Evolutionary conservation across 805 yeast species (phyloP).

Genomic region (Zygoascus bituminiphila): DNA sequence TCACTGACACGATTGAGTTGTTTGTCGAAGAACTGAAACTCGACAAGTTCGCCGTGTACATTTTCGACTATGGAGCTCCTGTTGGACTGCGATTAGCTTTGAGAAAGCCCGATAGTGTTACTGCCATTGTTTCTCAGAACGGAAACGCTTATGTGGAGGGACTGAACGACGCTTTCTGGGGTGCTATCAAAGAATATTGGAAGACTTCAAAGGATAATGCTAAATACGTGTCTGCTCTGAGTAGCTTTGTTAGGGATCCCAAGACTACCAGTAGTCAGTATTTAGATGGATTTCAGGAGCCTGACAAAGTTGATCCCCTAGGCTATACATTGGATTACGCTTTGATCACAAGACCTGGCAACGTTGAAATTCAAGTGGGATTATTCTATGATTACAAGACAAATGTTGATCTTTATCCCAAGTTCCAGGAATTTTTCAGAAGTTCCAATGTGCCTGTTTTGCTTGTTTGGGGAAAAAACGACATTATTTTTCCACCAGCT

Average conservation of each 20-base stretch:
- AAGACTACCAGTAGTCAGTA: conserved; percentile 25
- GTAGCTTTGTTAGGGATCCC: conserved; percentile 1
- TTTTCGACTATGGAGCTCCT: conserved; percentile 42
- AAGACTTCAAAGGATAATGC: conserved; percentile 11
- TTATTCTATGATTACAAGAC: conserved; percentile 32
- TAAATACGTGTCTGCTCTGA: conserved; percentile 13
- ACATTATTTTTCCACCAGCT: conserved; percentile 28
- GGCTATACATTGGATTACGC: conserved; percentile 28
- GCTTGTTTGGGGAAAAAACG: conserved; percentile 37
- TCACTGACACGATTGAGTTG: conserved; percentile 28
- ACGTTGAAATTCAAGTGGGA: conserved; percentile 28
- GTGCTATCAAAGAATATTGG: conserved; percentile 32
- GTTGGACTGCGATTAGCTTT: conserved; percentile 34
- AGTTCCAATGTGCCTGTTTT: conserved; percentile 30
- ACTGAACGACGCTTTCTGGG: conserved; percentile 33
- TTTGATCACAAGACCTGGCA: conserved; percentile 24
- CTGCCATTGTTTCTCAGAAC: conserved; percentile 34
- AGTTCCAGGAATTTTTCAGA: conserved; percentile 31
- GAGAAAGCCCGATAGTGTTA: conserved; percentile 26
- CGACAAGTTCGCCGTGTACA: conserved; percentile 28
- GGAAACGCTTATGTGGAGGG: conserved; percentile 41
- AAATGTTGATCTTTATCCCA: conserved; percentile 32
- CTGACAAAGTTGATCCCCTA: conserved; percentile 28
- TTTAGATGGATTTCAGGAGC: conserved; percentile 25
- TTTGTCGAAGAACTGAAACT: conserved; percentile 27